Evolutionary conservation across 139 green algal genomes (phyloP), one percentile per base, ranked within the genome.

Genomic region (Coccomyxa sp.): DNA sequence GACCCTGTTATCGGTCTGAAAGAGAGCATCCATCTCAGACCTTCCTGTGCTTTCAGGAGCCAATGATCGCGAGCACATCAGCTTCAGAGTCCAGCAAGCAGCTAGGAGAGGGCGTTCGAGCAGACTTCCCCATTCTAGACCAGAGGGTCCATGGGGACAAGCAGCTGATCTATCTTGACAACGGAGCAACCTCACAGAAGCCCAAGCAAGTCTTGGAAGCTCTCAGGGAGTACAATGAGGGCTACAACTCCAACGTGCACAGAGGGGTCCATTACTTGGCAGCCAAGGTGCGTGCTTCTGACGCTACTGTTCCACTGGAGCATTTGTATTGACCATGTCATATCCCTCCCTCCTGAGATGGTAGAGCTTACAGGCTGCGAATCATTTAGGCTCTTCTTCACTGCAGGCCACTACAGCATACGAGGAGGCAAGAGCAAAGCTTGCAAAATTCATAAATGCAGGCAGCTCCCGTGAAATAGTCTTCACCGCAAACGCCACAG

Each of bases 241-340:
- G 76, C 0, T 94, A 95, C 87, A 99, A 99, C 86, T 88, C 89
- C 73, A 99, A 99, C 76, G 97, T 99, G 64, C 97, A 99, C 84
- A 84, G 96, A 18, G 97, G 97, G 14, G 93, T 98, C 73, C 94
- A 97, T 74, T 68, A 88, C 9, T 89, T 98, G 24, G 84, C 76
- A 29, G 91, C 90, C 4, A 85, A 71, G 64, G 64, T 36, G n/a
- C n/a, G 79, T 77, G 18, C 50, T 64, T n/a, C n/a, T n/a, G n/a
- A n/a, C n/a, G n/a, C n/a, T n/a, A n/a, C n/a, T n/a, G n/a, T n/a
- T n/a, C n/a, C n/a, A n/a, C n/a, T n/a, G n/a, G n/a, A n/a, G n/a
- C n/a, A n/a, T n/a, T n/a, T n/a, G n/a, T n/a, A n/a, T n/a, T n/a
- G n/a, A n/a, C n/a, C n/a, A n/a, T n/a, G n/a, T n/a, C n/a, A n/a